A percentile compares a stretch with the other conserved stretches of the same genome.
Evolutionary conservation across 1,139 yeast genomes (phyloP).

Genomic region (Saccharomyces hybrid): DNA sequence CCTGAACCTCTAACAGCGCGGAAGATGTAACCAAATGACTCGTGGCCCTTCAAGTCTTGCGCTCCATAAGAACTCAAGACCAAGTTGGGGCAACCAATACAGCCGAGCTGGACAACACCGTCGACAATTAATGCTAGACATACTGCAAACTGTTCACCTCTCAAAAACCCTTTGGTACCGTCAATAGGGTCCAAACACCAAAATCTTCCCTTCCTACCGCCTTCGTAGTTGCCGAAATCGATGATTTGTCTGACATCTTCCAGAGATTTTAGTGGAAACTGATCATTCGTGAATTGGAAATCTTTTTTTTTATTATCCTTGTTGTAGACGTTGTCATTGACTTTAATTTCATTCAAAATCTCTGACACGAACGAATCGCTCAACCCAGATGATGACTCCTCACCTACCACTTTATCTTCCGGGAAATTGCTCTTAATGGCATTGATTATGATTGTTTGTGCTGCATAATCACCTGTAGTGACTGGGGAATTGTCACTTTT

Average conservation of each 20-base stretch:
- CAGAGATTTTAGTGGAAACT: slow-evolving; percentile 31
- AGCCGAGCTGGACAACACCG: slow-evolving; percentile 80
- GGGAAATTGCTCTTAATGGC: slow-evolving; percentile 79
- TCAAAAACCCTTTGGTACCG: slow-evolving; percentile 94
- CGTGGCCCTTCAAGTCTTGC: slow-evolving; percentile 26
- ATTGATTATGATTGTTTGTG: slow-evolving; percentile 86
- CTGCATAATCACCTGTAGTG: slow-evolving; percentile 93
- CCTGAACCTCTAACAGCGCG: slow-evolving; percentile 74
- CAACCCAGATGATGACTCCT: slow-evolving; percentile 73
- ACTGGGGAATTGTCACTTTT: slow-evolving; percentile 92
- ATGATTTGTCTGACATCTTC: slow-evolving; percentile 56
- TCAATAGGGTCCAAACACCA: slow-evolving; percentile 99
- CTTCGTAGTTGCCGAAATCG: slow-evolving; percentile 70
- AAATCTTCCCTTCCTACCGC: slow-evolving; percentile 72
- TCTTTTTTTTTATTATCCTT: slow-evolving; percentile 10
- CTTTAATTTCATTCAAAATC: slow-evolving; percentile 44
- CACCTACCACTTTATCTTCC: slow-evolving; percentile 82
- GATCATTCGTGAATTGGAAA: slow-evolving; percentile 34
- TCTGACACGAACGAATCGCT: slow-evolving; percentile 41
- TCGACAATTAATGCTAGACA: slow-evolving; percentile 85
- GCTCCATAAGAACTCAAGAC: slow-evolving; percentile 20
- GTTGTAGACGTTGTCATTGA: slow-evolving; percentile 32
- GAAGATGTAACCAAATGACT: slow-evolving; percentile 37
- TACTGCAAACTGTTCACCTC: slow-evolving; percentile 96
- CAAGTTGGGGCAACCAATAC: slow-evolving; percentile 92